phyloP scores from a whole-genome alignment of 2,329 filamentous ascomycete genomes.

The Fusarium staphyleae region DNA sequence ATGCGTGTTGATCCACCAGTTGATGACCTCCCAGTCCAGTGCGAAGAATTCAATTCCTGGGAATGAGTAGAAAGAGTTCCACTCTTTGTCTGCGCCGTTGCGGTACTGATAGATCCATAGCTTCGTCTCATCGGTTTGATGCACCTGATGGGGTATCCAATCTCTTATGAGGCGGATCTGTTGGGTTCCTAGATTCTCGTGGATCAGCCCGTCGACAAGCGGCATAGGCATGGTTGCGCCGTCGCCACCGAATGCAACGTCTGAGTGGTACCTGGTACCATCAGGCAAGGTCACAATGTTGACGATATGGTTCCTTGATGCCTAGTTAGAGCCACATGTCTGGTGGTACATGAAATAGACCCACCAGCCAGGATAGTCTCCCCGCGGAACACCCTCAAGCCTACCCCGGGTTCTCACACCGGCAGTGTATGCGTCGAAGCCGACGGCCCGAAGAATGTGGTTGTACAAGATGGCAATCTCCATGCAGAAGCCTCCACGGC shows the following conservation, averaged over 20 bases:
- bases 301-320: conserved; percentile 61
- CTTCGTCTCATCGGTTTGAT: conserved; percentile 47
- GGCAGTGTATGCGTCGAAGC: conserved; percentile 61
- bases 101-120: conserved; percentile 71
- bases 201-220: conserved; percentile 52
- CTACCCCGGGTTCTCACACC: conserved; percentile 59
- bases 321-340: background rate
- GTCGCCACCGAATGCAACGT: conserved; percentile 72
- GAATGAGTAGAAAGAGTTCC: conserved; percentile 71
- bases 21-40: conserved; percentile 65
- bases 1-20: conserved; percentile 59
- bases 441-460: conserved; percentile 57
- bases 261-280: conserved; percentile 59
- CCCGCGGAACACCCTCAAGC: conserved; percentile 48
- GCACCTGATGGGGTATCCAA: conserved; percentile 54
- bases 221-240: conserved; percentile 64
- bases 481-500: conserved; percentile 67
- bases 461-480: conserved; percentile 64
- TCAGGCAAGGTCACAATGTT: conserved; percentile 64
- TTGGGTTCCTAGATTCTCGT: conserved; percentile 60
- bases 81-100: conserved; percentile 55
- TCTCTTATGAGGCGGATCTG: conserved; percentile 61
- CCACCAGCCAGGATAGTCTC: conserved; percentile 58
- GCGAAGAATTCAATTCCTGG: conserved; percentile 65
- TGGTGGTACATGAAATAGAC: background rate